Evolutionary conservation across 257 asterid genomes (phyloP), one percentile per base, ranked within the genome.

Genomic region (Nicotiana tomentosiformis): DNA sequence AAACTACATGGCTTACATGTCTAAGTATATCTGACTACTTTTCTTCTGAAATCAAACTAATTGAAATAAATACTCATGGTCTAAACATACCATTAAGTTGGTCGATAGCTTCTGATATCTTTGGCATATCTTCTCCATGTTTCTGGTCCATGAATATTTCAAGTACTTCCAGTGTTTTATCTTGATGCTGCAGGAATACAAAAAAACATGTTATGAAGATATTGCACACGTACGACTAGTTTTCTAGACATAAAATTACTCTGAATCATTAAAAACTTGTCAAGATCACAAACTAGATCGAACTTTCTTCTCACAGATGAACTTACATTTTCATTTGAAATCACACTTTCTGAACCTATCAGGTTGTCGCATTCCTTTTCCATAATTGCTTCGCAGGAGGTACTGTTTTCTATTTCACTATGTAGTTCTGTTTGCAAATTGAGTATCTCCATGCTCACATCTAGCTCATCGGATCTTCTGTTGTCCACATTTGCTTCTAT

Each of bases 321-420:
- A 69, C 96, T 85, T 89, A 93, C 97, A 15, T 35, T 82, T 82
- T 86, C 88, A 84, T 84, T 77, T 78, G 85, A 81, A 77, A 74
- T 78, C 53, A 5, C 85, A 26, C 51, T 26, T 82, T 33, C 80
- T 77, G 87, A 74, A 56, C 32, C 77, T 61, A 82, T 87, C 37
- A 66, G 86, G 37, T 43, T 37, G 85, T 84, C 84, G 83, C 78
- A 2, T 70, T 89, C 89, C 78, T 91, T 89, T 87, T 87, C 84
- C 82, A 18, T 81, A 17, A n/a, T 57, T 83, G 65, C 81, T 62
- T 74, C 14, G 39, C 70, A 66, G 29, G 64, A 49, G 74, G 78
- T 76, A 51, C 70, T 56, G 18, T 23, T 77, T 82, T 78, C 51
- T 81, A 83, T 77, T 84, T 84, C 81, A 56, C 15, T 65, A 6